Evolutionary conservation across 176 grass and related monocot species (phyloP), one percentile per base, ranked within the genome.

Genomic region (Musa schizocarpa): DNA sequence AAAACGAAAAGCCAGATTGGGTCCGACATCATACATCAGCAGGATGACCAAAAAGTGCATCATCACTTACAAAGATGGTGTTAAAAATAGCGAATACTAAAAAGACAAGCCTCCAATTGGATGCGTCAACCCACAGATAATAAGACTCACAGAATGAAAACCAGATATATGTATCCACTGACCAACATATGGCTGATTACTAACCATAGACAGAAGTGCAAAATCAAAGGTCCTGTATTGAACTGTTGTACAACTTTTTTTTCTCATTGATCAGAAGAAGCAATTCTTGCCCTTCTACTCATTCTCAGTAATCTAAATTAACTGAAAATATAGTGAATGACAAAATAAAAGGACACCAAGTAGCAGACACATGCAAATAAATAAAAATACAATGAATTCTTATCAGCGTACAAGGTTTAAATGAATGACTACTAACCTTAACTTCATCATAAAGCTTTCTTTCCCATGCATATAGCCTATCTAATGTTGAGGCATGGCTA

Each of bases 401-500:
- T 25, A 25, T 65, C 63, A 25, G 9, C 22, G 3, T 50, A 50
- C 4, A 70, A 70, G 11, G 34, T 50, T 29, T 19, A n/a, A 43
- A 20, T 50, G 9, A 23, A 23, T 54, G 29, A 49, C 21, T 24
- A 66, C 73, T 78, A 91, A 98, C 96, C 96, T 99, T 99, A 63
- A 99, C 91, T 90, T 99, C 96, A 75, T 99, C 96, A 87, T 83
- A 99, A 74, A 99, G 91, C 76, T 99, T 99, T 74, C 91, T 91
- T 76, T 99, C 96, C 96, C 91, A 99, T 76, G 96, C 96, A 86
- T 92, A 94, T 66, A 99, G 76, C 77, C 96, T 82, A 80, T 94
- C 91, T 71, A 99, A 77, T 67, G 96, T 95, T 74, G 88, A 94
- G 14, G 96, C 91, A n/a, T 99, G 91, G 85, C 96, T 99, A 75